Evolutionary conservation across 2,329 filamentous ascomycete species (phyloP).

Genomic region (Diplocarpon mali): DNA sequence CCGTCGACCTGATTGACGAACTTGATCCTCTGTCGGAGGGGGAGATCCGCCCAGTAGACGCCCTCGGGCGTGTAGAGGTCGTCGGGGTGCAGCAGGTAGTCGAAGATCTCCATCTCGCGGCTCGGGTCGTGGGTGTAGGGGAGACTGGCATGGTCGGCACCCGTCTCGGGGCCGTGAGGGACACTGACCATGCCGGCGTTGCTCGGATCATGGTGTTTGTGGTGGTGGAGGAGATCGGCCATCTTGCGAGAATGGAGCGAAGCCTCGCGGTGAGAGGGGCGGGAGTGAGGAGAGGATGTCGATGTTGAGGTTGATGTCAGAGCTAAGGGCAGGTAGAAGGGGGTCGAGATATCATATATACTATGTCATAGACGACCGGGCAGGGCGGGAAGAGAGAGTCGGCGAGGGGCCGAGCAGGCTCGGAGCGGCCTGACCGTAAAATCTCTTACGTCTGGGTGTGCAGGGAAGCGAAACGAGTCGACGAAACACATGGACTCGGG

Average conservation of each 20-base stretch:
- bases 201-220: constrained; percentile 22
- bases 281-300: not conserved
- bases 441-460: not conserved
- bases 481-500: not conserved
- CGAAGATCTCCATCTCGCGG: constrained; percentile 53
- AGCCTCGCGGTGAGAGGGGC: not conserved
- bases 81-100: constrained; percentile 69
- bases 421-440: not conserved
- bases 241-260: constrained; percentile 9
- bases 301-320: not conserved
- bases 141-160: constrained; percentile 21
- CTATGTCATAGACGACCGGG: no score
- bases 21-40: constrained; percentile 52
- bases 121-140: constrained; percentile 10
- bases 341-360: no score
- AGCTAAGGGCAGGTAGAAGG: no score
- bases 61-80: constrained; percentile 78
- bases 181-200: constrained; percentile 18
- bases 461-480: not conserved
- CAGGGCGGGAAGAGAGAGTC: no score
- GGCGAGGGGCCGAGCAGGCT: not conserved
- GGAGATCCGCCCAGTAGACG: constrained; percentile 87
- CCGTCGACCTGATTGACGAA: constrained; percentile 70
- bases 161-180: constrained; percentile 27
- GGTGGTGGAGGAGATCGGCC: constrained; percentile 18